Evolutionary conservation across 148 eudicot species (phyloP).

Genomic region (Vaccinium macrocarpon): DNA sequence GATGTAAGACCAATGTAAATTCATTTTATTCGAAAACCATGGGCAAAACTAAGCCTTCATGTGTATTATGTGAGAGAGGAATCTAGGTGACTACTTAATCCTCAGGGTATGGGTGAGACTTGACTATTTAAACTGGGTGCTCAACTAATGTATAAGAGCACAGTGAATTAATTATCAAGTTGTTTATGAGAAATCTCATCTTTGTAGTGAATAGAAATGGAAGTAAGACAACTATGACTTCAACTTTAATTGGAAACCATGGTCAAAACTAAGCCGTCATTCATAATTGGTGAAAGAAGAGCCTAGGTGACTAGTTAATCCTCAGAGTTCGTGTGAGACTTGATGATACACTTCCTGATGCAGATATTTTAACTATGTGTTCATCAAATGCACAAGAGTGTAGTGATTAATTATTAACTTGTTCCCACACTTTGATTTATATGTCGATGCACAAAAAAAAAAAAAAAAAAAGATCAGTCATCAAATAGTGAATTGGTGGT

Average conservation of each 20-base stretch:
- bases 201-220: too few relatives aligned
- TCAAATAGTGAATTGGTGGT: background rate
- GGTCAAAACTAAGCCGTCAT: background rate
- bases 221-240: background rate
- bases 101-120: background rate
- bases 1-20: conserved; percentile 45
- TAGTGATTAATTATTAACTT: background rate
- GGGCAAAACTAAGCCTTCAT: background rate
- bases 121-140: conserved; percentile 5
- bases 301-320: background rate
- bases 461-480: too few relatives aligned
- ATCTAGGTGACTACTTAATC: background rate
- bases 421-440: background rate
- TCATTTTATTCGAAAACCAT: background rate
- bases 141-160: background rate
- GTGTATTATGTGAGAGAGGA: background rate
- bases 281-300: background rate
- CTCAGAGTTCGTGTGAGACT: background rate
- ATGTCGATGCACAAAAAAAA: too few relatives aligned
- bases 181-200: background rate
- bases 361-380: conserved; percentile 1
- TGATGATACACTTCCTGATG: background rate
- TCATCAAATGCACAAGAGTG: background rate
- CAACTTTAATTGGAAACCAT: background rate
- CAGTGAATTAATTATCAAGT: background rate